Evolutionary conservation across 2,329 filamentous ascomycete genomes (phyloP).

Genomic region (Neopestalotiopsis sp.): DNA sequence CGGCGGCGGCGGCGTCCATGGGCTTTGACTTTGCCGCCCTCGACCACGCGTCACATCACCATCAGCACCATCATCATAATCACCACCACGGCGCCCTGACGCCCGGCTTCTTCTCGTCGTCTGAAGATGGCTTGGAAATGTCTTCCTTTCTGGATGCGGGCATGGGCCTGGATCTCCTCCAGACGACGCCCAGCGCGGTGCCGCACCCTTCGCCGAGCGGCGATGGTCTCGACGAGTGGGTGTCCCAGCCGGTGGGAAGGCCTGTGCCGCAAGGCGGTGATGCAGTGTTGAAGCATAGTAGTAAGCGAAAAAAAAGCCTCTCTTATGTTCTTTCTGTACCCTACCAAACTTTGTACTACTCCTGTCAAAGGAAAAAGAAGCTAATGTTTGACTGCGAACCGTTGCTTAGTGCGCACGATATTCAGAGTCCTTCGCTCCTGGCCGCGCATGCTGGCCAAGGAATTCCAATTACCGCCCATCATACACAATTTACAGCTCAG

Average conservation of each 20-base stretch:
- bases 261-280: background rate
- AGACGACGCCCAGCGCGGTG: constrained; percentile 9
- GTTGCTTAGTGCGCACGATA: constrained; percentile 29
- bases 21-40: background rate
- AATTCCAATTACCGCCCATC: constrained; percentile 41
- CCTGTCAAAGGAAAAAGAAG: no score
- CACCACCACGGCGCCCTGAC: constrained; percentile 6
- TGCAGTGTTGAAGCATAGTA: constrained; percentile 16
- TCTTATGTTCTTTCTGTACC: background rate
- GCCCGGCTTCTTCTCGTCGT: constrained; percentile 15
- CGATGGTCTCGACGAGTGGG: constrained; percentile 1
- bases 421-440: constrained; percentile 41
- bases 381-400: background rate
- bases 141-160: constrained; percentile 6
- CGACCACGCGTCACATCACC: background rate
- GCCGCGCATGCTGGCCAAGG: constrained; percentile 43
- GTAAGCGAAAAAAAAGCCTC: background rate
- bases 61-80: background rate
- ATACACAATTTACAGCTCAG: constrained; percentile 35
- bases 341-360: no score
- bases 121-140: constrained; percentile 12
- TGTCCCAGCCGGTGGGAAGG: background rate
- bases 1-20: background rate
- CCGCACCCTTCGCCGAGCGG: constrained; percentile 13
- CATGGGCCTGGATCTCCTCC: constrained; percentile 3